Conservation (phyloP, 2,329 filamentous ascomycete genomes). For the Sporothrix dimorphospora region DNA sequence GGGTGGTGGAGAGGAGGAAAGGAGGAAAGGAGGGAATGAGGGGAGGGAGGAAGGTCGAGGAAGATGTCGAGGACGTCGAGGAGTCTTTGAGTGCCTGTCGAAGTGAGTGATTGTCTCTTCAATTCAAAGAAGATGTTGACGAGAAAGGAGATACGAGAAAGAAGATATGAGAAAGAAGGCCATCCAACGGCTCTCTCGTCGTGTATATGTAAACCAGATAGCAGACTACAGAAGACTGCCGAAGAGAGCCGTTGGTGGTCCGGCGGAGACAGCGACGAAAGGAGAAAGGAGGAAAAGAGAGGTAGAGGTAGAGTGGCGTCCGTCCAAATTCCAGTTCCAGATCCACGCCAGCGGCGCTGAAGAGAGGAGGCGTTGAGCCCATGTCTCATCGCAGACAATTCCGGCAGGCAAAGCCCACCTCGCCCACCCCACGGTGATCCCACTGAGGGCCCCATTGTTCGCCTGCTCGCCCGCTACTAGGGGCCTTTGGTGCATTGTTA, state of each 20-base stretch:
- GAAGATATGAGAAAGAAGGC: background rate
- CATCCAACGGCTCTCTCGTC: background rate
- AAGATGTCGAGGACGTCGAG: background rate
- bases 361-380: background rate
- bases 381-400: background rate
- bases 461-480: background rate
- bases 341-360: background rate
- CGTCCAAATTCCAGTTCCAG: no score
- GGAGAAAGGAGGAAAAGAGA: background rate
- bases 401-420: background rate
- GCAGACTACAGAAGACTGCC: background rate
- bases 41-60: background rate
- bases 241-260: constrained; percentile 1
- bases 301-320: no score
- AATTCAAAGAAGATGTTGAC: no score
- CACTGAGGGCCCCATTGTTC: background rate
- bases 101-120: no score
- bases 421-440: background rate
- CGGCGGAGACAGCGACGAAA: background rate
- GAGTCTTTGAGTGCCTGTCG: no score
- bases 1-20: background rate
- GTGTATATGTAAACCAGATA: constrained; percentile 13
- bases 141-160: no score
- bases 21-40: background rate
- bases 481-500: no score